phyloP scores from a whole-genome alignment of 306 rosid genomes.

The Fagus sylvatica region DNA sequence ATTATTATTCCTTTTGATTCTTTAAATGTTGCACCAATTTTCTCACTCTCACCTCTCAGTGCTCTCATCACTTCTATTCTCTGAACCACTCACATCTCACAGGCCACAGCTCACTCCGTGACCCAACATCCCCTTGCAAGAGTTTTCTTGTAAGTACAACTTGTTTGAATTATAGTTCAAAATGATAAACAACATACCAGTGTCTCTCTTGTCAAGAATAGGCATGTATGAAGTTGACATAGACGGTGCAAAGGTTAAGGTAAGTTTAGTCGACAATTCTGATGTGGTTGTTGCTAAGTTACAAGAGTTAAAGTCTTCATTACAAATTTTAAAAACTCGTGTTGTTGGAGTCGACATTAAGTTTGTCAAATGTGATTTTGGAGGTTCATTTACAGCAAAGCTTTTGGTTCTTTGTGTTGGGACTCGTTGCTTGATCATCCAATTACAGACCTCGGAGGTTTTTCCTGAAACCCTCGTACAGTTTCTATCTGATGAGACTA shows the following conservation, averaged over 20 bases:
- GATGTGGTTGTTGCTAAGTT: not conserved
- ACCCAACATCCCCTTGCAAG: no score
- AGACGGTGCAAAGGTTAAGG: not conserved
- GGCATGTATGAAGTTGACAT: not conserved
- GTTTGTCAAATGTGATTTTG: not conserved
- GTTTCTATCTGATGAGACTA: no score
- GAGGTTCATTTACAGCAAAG: no score
- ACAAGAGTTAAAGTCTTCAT: not conserved
- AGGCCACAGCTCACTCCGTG: no score
- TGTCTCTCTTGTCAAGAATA: not conserved
- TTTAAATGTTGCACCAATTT: no score
- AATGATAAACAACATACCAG: no score
- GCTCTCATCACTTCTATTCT: no score
- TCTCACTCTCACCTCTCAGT: no score
- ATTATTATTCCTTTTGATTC: no score
- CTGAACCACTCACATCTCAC: no score
- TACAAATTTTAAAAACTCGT: not conserved
- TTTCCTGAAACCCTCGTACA: fast-evolving
- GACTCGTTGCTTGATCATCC: conserved; percentile 6
- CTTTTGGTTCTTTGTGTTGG: not conserved
- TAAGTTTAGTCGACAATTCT: not conserved
- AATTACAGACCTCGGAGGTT: not conserved
- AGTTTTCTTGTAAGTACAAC: no score
- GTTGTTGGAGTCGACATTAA: not conserved
- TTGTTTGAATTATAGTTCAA: no score